Percentiles rank a stretch among this genome's conserved stretches.
These are phyloP conservation scores for Jimgerdemannia lactiflua DNA, from an alignment of 192 early-diverging fungal species.

Conservation along the genomic window DNA sequence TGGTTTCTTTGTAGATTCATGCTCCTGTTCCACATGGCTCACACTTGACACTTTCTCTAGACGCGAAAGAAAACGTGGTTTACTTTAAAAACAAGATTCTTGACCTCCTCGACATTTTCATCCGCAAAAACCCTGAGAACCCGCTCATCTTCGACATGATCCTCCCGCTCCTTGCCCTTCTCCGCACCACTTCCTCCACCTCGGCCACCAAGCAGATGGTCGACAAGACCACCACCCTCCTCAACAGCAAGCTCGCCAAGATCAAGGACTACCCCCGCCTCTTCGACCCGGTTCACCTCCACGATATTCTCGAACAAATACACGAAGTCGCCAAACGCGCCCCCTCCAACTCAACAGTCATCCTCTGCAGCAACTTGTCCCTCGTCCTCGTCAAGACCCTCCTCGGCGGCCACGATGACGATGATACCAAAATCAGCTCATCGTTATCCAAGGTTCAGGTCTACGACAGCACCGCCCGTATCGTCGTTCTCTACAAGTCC, in stretches of 20 bases:
- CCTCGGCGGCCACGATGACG: slow-evolving; percentile 44
- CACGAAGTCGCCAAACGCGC: slow-evolving; percentile 77
- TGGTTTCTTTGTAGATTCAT: too few species aligned
- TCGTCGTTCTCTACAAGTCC: slow-evolving; percentile 49
- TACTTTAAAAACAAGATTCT: slow-evolving; percentile 91
- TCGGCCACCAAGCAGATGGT: slow-evolving; percentile 62
- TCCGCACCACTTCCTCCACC: slow-evolving; percentile 47
- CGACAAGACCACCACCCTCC: slow-evolving; percentile 61
- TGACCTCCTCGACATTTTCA: slow-evolving; percentile 78
- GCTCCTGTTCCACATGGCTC: too few species aligned
- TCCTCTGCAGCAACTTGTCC: slow-evolving; percentile 51
- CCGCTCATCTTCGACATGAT: slow-evolving; percentile 73
- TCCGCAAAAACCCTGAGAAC: slow-evolving; percentile 61
- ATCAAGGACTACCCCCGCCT: slow-evolving; percentile 59
- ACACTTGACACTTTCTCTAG: slow-evolving; percentile 20
- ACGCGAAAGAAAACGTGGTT: slow-evolving; percentile 72
- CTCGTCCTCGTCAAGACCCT: slow-evolving; percentile 57
- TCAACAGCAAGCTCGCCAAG: slow-evolving; percentile 62
- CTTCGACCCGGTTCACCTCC: slow-evolving; percentile 48
- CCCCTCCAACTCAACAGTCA: slow-evolving; percentile 44
- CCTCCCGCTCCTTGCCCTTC: slow-evolving; percentile 63
- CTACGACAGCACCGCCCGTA: slow-evolving; percentile 11
- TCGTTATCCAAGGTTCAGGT: background rate
- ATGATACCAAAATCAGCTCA: slow-evolving; percentile 18
- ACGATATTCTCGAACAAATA: slow-evolving; percentile 57